These are phyloP conservation scores for Penicillium paneum DNA, from an alignment of 2,329 filamentous ascomycete genomes.

Conservation along the genomic window DNA sequence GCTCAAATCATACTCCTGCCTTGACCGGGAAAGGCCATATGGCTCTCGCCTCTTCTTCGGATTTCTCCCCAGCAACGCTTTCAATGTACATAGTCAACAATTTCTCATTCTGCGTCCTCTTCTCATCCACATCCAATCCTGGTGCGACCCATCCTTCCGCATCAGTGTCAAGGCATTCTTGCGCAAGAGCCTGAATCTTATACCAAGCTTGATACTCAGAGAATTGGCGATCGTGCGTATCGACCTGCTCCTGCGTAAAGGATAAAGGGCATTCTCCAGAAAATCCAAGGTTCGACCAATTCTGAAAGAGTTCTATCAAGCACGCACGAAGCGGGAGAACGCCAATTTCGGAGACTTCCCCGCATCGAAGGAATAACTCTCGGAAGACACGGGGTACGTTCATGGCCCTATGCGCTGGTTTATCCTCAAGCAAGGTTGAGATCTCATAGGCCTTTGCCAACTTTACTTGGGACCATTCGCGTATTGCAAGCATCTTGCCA, in stretches of 20 bases:
- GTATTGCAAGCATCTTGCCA: slow-evolving; percentile 11
- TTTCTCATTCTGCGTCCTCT: slow-evolving; percentile 25
- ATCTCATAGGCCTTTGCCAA: slow-evolving; percentile 33
- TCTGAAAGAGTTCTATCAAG: slow-evolving; percentile 31
- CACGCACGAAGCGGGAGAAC: slow-evolving; percentile 34
- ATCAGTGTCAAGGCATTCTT: slow-evolving; percentile 32
- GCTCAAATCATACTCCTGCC: background rate
- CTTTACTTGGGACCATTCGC: slow-evolving; percentile 19
- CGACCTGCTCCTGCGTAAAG: slow-evolving; percentile 29
- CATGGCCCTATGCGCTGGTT: slow-evolving; percentile 22
- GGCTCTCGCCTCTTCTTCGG: slow-evolving; percentile 16
- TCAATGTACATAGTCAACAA: slow-evolving; percentile 22
- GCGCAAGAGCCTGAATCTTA: slow-evolving; percentile 25
- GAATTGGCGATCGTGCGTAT: slow-evolving; percentile 29
- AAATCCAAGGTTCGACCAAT: slow-evolving; percentile 28
- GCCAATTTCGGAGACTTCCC: slow-evolving; percentile 28
- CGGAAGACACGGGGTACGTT: slow-evolving; percentile 28
- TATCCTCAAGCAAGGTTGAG: slow-evolving; percentile 21
- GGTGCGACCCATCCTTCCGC: slow-evolving; percentile 37
- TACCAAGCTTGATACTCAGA: slow-evolving; percentile 31
- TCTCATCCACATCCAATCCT: slow-evolving; percentile 27
- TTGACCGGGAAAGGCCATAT: slow-evolving; percentile 22
- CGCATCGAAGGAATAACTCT: slow-evolving; percentile 33
- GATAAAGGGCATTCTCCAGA: slow-evolving; percentile 27
- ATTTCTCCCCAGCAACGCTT: slow-evolving; percentile 16